Evolutionary conservation across 805 yeast species (phyloP), one percentile per base, ranked within the genome.

Genomic region (Suhomyces sp.): DNA sequence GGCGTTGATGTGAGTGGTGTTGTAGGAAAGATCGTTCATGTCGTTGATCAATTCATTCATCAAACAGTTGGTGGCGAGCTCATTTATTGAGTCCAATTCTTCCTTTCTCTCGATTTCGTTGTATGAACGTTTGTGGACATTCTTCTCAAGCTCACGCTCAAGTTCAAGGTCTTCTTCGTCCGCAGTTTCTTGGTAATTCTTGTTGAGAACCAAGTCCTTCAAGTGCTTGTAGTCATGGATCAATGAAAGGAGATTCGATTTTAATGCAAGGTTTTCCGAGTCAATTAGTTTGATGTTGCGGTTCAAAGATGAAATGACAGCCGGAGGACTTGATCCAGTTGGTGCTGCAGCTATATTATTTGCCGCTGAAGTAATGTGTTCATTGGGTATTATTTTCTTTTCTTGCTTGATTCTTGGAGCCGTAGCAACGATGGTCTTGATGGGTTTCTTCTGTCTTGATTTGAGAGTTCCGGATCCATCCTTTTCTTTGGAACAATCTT

Each of bases 221-320:
- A 68, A 50, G 26, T 58, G 48, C 39, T 65, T 65, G 45, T 68
- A 68, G 39, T 67, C 72, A 36, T 65, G 63, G 19, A 68, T 65
- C 33, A 68, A 51, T 26, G 56, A 48, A 25, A 68, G 52, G 21
- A 68, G 47, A 33, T 57, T 55, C 7, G 56, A 42, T 33, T 68
- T 68, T 31, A 68, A 54, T 19, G 54, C 53, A 33, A 50, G 43
- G 42, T 68, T 68, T 39, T 68, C 72, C 13, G 46, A 38, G 23
- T 57, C 61, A 12, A 64, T 48, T 16, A 38, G 25, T 7, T 44
- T 36, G 35, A 52, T 48, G 36, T 40, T 44, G 19, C 27, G 27
- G 5, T 14, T 18, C 32, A 39, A 31, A 13, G 36, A 26, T 10
- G 36, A 25, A 10, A 25, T 26, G 13, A 33, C 18, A n/a, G 36